A percentile compares a stretch with the other conserved stretches of the same genome.
Evolutionary conservation across 179 eudicot species (phyloP).

Genomic region (Amaranthus tricolor): DNA sequence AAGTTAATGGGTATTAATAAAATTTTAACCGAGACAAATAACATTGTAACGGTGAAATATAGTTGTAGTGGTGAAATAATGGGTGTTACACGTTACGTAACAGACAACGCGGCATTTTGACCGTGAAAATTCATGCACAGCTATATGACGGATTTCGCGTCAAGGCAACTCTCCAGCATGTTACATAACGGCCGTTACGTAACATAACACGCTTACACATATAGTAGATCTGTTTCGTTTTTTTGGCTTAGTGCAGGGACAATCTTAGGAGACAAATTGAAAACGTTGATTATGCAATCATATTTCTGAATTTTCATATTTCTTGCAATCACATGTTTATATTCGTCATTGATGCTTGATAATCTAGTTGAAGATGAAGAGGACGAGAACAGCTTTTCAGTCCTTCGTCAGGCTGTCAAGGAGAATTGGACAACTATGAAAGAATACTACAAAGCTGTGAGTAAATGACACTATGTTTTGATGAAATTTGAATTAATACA

Average conservation of each 20-base stretch:
- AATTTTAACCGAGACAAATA: no score
- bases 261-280: not conserved
- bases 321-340: not conserved
- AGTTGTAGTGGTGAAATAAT: no score
- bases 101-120: no score
- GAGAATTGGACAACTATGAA: conserved; percentile 62
- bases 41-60: no score
- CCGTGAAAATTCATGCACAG: no score
- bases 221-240: not conserved
- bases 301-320: not conserved
- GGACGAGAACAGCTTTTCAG: conserved; percentile 40
- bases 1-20: no score
- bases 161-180: no score
- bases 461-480: conserved; percentile 20
- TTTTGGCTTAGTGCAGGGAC: not conserved
- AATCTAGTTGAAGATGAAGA: conserved; percentile 34
- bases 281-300: not conserved
- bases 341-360: conserved; percentile 4
- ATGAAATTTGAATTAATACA: not conserved
- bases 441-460: conserved; percentile 70
- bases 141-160: no score
- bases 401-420: conserved; percentile 51
- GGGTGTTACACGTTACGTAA: no score
- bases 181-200: no score
- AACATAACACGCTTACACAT: no score